These are phyloP conservation scores for Pythium guiyangense DNA, from an alignment of 352 stramenopile species.

Conservation along the genomic window DNA sequence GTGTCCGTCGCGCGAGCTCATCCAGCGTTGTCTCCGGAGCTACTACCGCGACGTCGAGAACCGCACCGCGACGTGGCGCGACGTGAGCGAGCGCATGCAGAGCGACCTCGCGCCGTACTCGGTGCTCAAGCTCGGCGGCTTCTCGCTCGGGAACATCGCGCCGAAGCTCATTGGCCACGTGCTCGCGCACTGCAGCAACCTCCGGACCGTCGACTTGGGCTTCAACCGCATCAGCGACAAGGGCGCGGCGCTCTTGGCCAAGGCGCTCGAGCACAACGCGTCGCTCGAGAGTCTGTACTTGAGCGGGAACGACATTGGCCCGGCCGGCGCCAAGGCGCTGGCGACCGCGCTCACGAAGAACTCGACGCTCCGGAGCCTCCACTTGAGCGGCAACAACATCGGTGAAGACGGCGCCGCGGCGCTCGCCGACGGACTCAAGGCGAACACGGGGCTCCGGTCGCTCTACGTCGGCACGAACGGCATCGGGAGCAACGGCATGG, in stretches of 20 bases:
- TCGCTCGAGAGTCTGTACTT: conserved; percentile 74
- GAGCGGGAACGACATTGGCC: conserved; percentile 80
- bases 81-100: conserved; percentile 43
- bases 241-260: conserved; percentile 48
- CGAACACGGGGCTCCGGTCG: conserved; percentile 44
- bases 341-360: conserved; percentile 51
- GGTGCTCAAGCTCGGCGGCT: conserved; percentile 74
- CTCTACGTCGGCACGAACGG: conserved; percentile 82
- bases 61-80: conserved; percentile 17
- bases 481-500: conserved; percentile 62
- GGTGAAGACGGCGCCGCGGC: conserved; percentile 57
- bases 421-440: conserved; percentile 47
- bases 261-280: conserved; percentile 51
- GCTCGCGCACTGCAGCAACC: conserved; percentile 28
- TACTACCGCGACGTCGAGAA: conserved; percentile 50
- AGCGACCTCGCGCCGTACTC: conserved; percentile 53
- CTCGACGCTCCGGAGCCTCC: conserved; percentile 50
- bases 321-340: conserved; percentile 37
- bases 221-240: conserved; percentile 81
- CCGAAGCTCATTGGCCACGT: conserved; percentile 56
- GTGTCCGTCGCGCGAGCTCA: conserved; percentile 56
- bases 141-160: conserved; percentile 65
- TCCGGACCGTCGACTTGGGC: conserved; percentile 67
- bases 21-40: conserved; percentile 47
- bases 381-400: conserved; percentile 83